These are phyloP conservation scores for Leccinum sublutescens DNA, from an alignment of 768 basidiomycete species.

Conservation along the genomic window DNA sequence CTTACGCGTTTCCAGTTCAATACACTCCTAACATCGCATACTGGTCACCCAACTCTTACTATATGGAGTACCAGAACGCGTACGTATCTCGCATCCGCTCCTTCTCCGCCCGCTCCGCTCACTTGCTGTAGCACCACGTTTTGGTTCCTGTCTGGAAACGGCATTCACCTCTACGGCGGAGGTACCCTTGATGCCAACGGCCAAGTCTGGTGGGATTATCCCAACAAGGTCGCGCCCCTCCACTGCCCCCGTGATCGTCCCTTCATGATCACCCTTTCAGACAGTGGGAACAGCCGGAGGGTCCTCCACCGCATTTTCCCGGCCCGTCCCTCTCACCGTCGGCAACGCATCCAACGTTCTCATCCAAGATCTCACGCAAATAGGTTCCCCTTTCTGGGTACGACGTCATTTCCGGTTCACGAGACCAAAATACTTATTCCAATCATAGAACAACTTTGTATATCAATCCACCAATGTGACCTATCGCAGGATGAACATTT, in stretches of 20 bases:
- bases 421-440: background rate
- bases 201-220: slow-evolving; percentile 41
- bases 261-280: slow-evolving; percentile 14
- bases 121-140: slow-evolving; percentile 33
- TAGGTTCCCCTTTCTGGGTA: slow-evolving; percentile 44
- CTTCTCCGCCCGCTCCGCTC: background rate
- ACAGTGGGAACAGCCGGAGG: slow-evolving; percentile 41
- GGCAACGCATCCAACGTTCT: slow-evolving; percentile 42
- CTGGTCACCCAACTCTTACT: slow-evolving; percentile 39
- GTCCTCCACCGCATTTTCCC: slow-evolving; percentile 41
- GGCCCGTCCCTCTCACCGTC: slow-evolving; percentile 45
- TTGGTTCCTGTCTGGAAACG: slow-evolving; percentile 39
- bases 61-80: slow-evolving; percentile 44
- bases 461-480: slow-evolving; percentile 43
- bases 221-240: slow-evolving; percentile 23
- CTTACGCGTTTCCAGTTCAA: slow-evolving; percentile 22
- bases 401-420: background rate
- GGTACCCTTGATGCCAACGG: slow-evolving; percentile 46
- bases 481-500: slow-evolving; percentile 39
- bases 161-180: slow-evolving; percentile 41
- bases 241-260: background rate
- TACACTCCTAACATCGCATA: slow-evolving; percentile 41
- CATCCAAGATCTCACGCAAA: slow-evolving; percentile 39
- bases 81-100: slow-evolving; percentile 10
- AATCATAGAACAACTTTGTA: slow-evolving; percentile 37